A percentile compares a stretch with the other conserved stretches of the same genome.
These are phyloP conservation scores for Fusarium robinianum DNA, from an alignment of 2,329 filamentous ascomycete species.

Conservation along the genomic window DNA sequence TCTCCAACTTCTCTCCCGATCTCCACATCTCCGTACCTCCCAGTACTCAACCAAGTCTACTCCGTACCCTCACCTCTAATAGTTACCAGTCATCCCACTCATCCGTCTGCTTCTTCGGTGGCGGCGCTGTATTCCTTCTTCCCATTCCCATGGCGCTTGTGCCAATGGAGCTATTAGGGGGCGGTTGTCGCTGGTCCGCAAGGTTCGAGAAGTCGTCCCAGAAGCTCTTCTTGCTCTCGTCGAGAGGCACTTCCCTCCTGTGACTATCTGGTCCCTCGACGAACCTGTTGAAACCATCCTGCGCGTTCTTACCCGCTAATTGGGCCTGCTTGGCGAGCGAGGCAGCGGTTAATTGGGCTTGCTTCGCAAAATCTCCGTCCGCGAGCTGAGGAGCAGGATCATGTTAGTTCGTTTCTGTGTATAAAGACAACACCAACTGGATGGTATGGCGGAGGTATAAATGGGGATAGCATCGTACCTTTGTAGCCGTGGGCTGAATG, in stretches of 20 bases:
- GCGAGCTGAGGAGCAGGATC: slow-evolving; percentile 61
- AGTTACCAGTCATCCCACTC: slow-evolving; percentile 68
- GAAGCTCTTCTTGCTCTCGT: slow-evolving; percentile 77
- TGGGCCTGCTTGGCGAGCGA: slow-evolving; percentile 69
- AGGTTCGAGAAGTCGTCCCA: slow-evolving; percentile 87
- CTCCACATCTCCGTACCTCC: slow-evolving; percentile 17
- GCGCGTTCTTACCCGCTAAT: slow-evolving; percentile 73
- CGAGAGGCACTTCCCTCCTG: slow-evolving; percentile 48
- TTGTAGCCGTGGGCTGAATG: slow-evolving; percentile 89
- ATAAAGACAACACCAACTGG: too few species aligned
- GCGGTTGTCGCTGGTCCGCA: slow-evolving; percentile 58
- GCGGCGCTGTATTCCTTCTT: slow-evolving; percentile 41
- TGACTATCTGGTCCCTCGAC: slow-evolving; percentile 71
- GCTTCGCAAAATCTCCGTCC: slow-evolving; percentile 75
- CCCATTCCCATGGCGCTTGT: slow-evolving; percentile 65
- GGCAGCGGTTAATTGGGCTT: slow-evolving; percentile 64
- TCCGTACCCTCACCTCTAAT: slow-evolving; percentile 1
- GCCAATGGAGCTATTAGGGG: slow-evolving; percentile 58
- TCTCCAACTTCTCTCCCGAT: slow-evolving; percentile 34
- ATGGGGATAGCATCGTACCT: slow-evolving; percentile 57
- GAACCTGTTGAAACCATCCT: slow-evolving; percentile 81
- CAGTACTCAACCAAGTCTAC: slow-evolving; percentile 9
- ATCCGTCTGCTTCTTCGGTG: slow-evolving; percentile 53
- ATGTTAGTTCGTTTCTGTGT: slow-evolving; percentile 31
- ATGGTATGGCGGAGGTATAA: slow-evolving; percentile 1